Evolutionary conservation across 163 green algal species (phyloP).

Genomic region (Prototheca wickerhamii): DNA sequence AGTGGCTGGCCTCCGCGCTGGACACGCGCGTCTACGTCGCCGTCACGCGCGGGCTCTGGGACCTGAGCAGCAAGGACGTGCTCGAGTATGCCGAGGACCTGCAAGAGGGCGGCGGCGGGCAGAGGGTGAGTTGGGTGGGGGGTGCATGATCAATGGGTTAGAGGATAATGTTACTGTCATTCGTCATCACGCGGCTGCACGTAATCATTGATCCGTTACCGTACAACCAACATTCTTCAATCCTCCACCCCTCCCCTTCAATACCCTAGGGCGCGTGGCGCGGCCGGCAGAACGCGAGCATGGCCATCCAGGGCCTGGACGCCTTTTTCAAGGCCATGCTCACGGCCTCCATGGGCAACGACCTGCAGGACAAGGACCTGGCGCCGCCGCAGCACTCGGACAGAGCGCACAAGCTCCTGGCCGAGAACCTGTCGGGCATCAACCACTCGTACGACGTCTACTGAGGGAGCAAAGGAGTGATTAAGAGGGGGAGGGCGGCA

Average conservation of each 20-base stretch:
- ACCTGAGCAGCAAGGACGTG: conserved; percentile 47
- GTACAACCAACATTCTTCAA: neutral
- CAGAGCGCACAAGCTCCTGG: conserved; percentile 43
- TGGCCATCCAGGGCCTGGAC: conserved; percentile 37
- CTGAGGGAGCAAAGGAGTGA: conserved; percentile 9
- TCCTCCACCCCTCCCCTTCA: neutral
- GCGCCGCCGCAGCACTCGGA: conserved; percentile 43
- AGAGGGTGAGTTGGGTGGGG: conserved; percentile 16
- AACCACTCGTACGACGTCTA: conserved; percentile 34
- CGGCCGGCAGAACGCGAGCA: conserved; percentile 40
- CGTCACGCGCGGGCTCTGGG: conserved; percentile 52
- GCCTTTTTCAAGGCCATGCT: conserved; percentile 46
- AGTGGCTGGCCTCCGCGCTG: conserved; percentile 30
- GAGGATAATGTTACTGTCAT: neutral
- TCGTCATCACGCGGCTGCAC: neutral
- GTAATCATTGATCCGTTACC: neutral
- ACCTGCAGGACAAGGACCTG: conserved; percentile 46
- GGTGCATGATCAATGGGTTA: neutral
- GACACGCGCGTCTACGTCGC: conserved; percentile 51
- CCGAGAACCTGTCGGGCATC: conserved; percentile 24
- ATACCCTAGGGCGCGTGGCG: conserved; percentile 37
- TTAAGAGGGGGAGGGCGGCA: too few relatives aligned
- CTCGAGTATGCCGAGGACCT: conserved; percentile 47
- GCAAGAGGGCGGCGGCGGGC: conserved; percentile 30
- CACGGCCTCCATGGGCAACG: conserved; percentile 37